Evolutionary conservation across 1,139 yeast genomes (phyloP), one percentile per base, ranked within the genome.

Genomic region (Zygosaccharomyces pseudobailii): DNA sequence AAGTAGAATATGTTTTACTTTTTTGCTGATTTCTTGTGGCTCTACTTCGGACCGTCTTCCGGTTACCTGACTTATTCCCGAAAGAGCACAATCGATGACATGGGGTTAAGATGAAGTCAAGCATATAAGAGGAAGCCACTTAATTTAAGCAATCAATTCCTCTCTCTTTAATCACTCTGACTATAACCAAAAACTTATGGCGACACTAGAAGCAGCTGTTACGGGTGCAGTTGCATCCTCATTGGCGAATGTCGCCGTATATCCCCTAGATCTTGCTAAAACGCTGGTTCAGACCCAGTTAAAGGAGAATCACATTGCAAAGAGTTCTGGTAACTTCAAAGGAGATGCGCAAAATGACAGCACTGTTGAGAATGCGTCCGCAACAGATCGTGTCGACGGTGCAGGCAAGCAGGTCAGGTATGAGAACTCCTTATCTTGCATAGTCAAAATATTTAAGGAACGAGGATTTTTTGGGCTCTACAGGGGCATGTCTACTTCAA

Each of bases 221-320:
- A 83, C 88, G 43, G 96, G 96, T 1, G 89, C 95, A 0, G 74
- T 84, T 48, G 95, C 95, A 6, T 87, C 95, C 3, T 85, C 83
- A 38, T 67, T 86, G 48, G 95, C 96, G 38, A 87, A 85, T 65
- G 73, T 88, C n/a, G 72, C 82, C 39, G 87, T 84, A 2, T 86
- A 83, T 58, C 95, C 95, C 0, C 68, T 86, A 46, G 92, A 84
- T 61, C 71, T 85, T 50, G 75, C 84, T 52, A 85, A 85, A 62
- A 84, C 90, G 0, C 73, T 86, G 46, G 77, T 85, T 43, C 94
- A 85, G 63, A 81, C 89, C 3, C 89, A 84, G 58, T 47, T 71
- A 33, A 55, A 42, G 42, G 43, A 36, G 22, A 20, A 36, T n/a
- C 31, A 31, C 41, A 21, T 68, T 56, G 61, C 59, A 51, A 55